Percentiles rank a stretch among this genome's conserved stretches.
phyloP scores from a whole-genome alignment of 805 yeast species.

The Zygosaccharomyces lentus region DNA sequence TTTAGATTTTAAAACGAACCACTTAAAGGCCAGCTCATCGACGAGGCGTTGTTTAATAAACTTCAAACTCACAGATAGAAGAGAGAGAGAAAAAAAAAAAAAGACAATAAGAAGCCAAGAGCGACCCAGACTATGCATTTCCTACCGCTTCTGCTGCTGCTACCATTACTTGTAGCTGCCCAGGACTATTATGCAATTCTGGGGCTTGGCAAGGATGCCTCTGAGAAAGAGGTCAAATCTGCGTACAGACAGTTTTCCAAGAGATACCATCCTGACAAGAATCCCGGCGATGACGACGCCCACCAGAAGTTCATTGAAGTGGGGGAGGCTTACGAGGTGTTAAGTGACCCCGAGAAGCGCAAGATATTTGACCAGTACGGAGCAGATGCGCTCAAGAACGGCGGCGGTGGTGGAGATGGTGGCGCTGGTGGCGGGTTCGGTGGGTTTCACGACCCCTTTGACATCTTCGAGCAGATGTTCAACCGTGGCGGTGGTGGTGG shows the following conservation, averaged over 20 bases:
- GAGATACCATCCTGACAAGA: conserved; percentile 93
- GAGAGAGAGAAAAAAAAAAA: neutral
- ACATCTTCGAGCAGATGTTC: conserved; percentile 36
- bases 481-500: conserved; percentile 39
- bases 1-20: conserved; percentile 5
- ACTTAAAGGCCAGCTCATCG: conserved; percentile 1
- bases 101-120: neutral
- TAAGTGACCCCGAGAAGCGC: conserved; percentile 67
- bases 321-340: conserved; percentile 89
- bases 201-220: conserved; percentile 65
- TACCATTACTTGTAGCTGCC: conserved; percentile 24
- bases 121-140: conserved; percentile 3
- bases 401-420: conserved; percentile 47
- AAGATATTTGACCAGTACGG: conserved; percentile 72
- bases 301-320: conserved; percentile 83
- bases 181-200: conserved; percentile 57
- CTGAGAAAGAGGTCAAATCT: conserved; percentile 74
- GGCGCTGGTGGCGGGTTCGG: conserved; percentile 37
- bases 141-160: conserved; percentile 7
- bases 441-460: conserved; percentile 36
- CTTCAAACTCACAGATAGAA: neutral
- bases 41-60: conserved; percentile 2
- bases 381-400: conserved; percentile 62
- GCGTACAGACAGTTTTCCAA: conserved; percentile 80
- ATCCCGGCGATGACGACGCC: conserved; percentile 75